These are phyloP conservation scores for Monosporozyma solicola DNA, from an alignment of 805 yeast species.

Conservation along the genomic window DNA sequence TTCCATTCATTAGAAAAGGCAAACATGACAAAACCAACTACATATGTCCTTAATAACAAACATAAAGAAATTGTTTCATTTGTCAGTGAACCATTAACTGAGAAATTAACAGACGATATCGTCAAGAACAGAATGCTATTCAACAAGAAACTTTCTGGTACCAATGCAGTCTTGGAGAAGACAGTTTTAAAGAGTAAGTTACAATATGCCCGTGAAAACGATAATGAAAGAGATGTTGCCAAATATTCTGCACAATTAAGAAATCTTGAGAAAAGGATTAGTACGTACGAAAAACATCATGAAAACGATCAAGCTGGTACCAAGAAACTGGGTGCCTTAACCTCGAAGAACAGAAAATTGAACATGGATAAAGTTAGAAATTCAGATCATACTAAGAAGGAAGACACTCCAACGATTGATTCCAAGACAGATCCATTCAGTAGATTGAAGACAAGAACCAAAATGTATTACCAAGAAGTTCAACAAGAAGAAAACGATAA, in stretches of 20 bases:
- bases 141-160: conserved; percentile 48
- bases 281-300: conserved; percentile 31
- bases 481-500: conserved; percentile 50
- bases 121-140: conserved; percentile 62
- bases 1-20: conserved; percentile 50
- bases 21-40: conserved; percentile 42
- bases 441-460: conserved; percentile 79
- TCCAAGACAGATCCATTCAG: conserved; percentile 72
- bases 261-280: conserved; percentile 33
- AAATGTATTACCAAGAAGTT: conserved; percentile 58
- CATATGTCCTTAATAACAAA: conserved; percentile 57
- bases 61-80: conserved; percentile 52
- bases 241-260: conserved; percentile 41
- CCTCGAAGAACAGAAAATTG: conserved; percentile 75
- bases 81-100: conserved; percentile 57
- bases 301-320: conserved; percentile 34
- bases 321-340: conserved; percentile 56
- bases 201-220: conserved; percentile 60
- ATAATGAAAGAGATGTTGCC: conserved; percentile 36
- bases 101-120: conserved; percentile 68
- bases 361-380: conserved; percentile 68
- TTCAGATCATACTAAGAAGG: conserved; percentile 63
- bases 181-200: conserved; percentile 64
- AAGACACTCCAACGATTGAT: conserved; percentile 23
- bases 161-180: conserved; percentile 69